Base-by-base conservation (phyloP, 345 rosid genomes). In the Eucalyptus erythrocorys region DNA sequence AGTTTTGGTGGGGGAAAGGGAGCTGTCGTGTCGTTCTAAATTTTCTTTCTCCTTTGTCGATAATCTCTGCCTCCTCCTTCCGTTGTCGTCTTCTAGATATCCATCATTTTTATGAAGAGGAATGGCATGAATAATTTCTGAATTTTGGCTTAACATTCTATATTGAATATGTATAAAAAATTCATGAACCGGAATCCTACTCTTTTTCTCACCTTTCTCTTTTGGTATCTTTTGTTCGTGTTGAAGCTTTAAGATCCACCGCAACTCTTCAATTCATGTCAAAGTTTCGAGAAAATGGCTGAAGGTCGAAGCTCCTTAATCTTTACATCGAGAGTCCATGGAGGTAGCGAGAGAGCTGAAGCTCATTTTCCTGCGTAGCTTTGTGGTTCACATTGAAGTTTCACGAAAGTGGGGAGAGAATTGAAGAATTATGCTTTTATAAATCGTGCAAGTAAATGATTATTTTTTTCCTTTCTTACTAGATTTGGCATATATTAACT, bases 61-160 rank as follows among this genome's bases (percentile, higher is more conserved):
- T 57, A 26, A 57, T 26, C n/a, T 5, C 64, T 57, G 3, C 64
- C n/a, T 57, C 1, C 26, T 21, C 6, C 16, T 50, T 6, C 53
- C 53, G 22, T 50, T 50, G 22, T 50, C 17, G 3, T 24, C 64
- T 26, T 0, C 30, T 57, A 22, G 4, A 10, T 55, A 49, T 1
- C 51, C 2, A 49, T 50, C 21, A 50, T 5, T 49, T 49, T 49
- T 48, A 6, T 4, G 50, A 48, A 48, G 4, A 1, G 14, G 49
- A 7, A 53, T 51, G 17, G 5, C 50, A 49, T 15, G 6, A 50
- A 21, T 53, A 3, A 53, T 53, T 4, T 19, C 27, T 4, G 2
- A 53, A 53, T 4, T 53, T 53, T 22, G 0, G 0, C 0, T 0
- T 8, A 53, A 53, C 8, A 8, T 53, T 21, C 1, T 0, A 8